Evolutionary conservation across 192 early-diverging fungal genomes (phyloP), one percentile per base, ranked within the genome.

Genomic region (Linnemannia hyalina): DNA sequence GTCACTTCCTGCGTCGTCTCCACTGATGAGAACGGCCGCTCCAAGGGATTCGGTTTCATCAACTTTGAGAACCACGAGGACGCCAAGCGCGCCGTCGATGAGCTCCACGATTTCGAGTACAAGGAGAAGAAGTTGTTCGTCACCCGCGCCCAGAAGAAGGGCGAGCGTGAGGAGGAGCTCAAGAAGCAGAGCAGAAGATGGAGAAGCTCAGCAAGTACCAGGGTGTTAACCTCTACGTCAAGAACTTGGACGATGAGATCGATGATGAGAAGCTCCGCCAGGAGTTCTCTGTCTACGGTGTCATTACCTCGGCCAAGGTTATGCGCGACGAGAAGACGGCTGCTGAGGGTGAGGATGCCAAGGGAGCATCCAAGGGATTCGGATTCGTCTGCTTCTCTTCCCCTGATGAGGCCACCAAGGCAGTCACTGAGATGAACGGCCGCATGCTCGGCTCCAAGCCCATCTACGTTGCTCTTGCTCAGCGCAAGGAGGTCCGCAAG

Each of bases 331-430:
- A 99, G 54, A 95, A 94, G 90, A 90, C 89, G 16, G 76, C 76
- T 69, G 32, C 71, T 47, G 88, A 80, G 54, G 87, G 75, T 32
- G 80, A 83, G 71, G 70, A 74, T 38, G 70, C 81, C 68, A 87
- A 89, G 78, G 91, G 90, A 63, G 85, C 87, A 47, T 97, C 96
- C 87, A 96, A 97, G 87, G 97, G 98, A 49, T 99, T 99, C 79
- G 99, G 99, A 22, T 99, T 99, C 88, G 99, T 99, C 38, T 99
- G 99, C 94, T 99, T 98, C 93, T 96, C 97, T n/a, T 94, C 96
- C 47, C 97, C 99, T 68, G 98, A 99, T 85, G 99, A 99, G 91
- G 98, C 99, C 65, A 97, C 94, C 89, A 98, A 97, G 93, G 99
- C 99, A 75, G 97, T 97, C 60, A 95, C 97, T 75, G 99, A 99